These are phyloP conservation scores for Geranomyces michiganensis DNA, from an alignment of 192 early-diverging fungal genomes.

Conservation along the genomic window DNA sequence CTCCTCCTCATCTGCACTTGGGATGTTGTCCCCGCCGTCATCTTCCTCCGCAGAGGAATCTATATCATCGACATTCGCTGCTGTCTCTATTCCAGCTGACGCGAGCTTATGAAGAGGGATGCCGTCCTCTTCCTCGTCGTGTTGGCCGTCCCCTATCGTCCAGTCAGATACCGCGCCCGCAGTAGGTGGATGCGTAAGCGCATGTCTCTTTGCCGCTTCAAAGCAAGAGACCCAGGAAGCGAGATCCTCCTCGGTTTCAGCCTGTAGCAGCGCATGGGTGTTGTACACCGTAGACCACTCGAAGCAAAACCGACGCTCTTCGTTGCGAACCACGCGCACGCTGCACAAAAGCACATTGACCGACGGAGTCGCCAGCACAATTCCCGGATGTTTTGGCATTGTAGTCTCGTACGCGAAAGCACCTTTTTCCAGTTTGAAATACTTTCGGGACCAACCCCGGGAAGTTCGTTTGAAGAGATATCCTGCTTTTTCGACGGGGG, in stretches of 20 bases:
- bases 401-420: constrained; percentile 46
- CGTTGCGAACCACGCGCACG: constrained; percentile 50
- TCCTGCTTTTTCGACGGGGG: constrained; percentile 4
- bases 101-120: constrained; percentile 21
- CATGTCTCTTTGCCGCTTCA: constrained; percentile 56
- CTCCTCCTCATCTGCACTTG: constrained; percentile 1
- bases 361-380: constrained; percentile 55
- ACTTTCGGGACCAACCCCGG: neutral
- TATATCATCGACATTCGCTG: constrained; percentile 3
- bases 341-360: constrained; percentile 61
- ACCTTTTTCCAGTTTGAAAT: constrained; percentile 28
- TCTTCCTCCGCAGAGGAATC: constrained; percentile 2
- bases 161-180: neutral
- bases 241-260: constrained; percentile 73
- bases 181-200: constrained; percentile 7
- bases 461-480: neutral
- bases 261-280: constrained; percentile 56
- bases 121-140: constrained; percentile 37
- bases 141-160: constrained; percentile 3
- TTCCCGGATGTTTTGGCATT: constrained; percentile 51
- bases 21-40: constrained; percentile 10
- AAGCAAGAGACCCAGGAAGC: constrained; percentile 67
- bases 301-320: constrained; percentile 74
- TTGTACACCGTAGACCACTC: constrained; percentile 61
- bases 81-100: neutral